A percentile compares a stretch with the other conserved stretches of the same genome.
These are phyloP conservation scores for Mucor ambiguus DNA, from an alignment of 371 early-diverging fungal genomes.

Conservation along the genomic window DNA sequence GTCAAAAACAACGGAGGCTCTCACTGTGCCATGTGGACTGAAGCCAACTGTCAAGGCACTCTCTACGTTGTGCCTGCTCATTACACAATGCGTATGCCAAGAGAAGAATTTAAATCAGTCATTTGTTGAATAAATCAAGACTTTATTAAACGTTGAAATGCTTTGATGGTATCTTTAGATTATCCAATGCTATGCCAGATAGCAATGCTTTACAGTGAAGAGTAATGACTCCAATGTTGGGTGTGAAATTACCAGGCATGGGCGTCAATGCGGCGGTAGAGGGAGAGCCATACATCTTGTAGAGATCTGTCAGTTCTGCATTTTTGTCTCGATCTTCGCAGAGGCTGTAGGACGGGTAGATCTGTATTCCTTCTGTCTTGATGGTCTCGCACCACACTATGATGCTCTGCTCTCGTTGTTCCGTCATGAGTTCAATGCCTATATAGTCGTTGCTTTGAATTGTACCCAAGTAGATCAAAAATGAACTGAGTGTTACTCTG, in stretches of 20 bases:
- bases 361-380: neutral
- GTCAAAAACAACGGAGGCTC: slow-evolving; percentile 38
- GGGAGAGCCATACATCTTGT: neutral
- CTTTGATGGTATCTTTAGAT: slow-evolving; percentile 10
- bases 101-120: slow-evolving; percentile 27
- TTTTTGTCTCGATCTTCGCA: slow-evolving; percentile 4
- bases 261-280: neutral
- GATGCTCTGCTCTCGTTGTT: neutral
- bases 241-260: slow-evolving; percentile 20
- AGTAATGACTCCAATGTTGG: slow-evolving; percentile 15
- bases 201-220: slow-evolving; percentile 16
- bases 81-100: slow-evolving; percentile 37
- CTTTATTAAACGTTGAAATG: neutral
- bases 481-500: slow-evolving; percentile 5
- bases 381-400: slow-evolving; percentile 8
- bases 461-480: slow-evolving; percentile 12
- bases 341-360: neutral
- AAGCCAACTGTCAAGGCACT: slow-evolving; percentile 31
- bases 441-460: slow-evolving; percentile 16
- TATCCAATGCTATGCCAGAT: slow-evolving; percentile 14
- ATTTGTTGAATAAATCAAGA: slow-evolving; percentile 8
- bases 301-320: slow-evolving; percentile 7
- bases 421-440: slow-evolving; percentile 4
- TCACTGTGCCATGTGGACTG: slow-evolving; percentile 47
- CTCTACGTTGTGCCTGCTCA: slow-evolving; percentile 47